phyloP scores from a whole-genome alignment of 2,329 filamentous ascomycete species.

The Colletotrichum sp. region DNA sequence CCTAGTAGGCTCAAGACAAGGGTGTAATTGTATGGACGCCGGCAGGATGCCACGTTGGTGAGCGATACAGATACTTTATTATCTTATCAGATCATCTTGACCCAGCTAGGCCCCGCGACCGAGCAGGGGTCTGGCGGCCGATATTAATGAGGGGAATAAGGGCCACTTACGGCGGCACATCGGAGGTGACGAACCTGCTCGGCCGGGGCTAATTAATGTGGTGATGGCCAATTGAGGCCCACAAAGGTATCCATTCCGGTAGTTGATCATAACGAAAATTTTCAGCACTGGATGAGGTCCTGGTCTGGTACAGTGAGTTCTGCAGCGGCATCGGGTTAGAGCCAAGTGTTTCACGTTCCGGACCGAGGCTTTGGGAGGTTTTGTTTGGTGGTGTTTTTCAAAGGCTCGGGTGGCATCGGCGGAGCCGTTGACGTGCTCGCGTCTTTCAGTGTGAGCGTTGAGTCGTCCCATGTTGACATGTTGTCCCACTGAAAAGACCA shows the following conservation, averaged over 20 bases:
- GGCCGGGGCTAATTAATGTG: neutral
- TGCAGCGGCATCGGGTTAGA: neutral
- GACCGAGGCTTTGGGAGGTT: neutral
- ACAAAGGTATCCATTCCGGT: neutral
- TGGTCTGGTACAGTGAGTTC: neutral
- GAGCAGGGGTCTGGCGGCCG: neutral
- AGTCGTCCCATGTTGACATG: neutral
- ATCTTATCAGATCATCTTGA: constrained; percentile 20
- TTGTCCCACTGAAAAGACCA: neutral
- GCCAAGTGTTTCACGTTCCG: neutral
- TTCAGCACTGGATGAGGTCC: neutral
- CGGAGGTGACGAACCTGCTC: neutral
- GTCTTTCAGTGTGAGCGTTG: neutral
- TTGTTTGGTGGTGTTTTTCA: neutral
- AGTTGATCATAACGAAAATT: neutral
- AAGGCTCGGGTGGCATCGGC: neutral
- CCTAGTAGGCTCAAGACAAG: neutral
- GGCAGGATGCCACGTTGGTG: neutral
- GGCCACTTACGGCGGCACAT: constrained; percentile 3
- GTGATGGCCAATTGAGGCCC: neutral
- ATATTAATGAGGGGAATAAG: neutral
- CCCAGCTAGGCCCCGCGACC: neutral
- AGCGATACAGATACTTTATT: neutral
- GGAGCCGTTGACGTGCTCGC: neutral
- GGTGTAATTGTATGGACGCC: neutral